Conservation (phyloP, 2,329 filamentous ascomycete species). For the Knufia petricola region DNA sequence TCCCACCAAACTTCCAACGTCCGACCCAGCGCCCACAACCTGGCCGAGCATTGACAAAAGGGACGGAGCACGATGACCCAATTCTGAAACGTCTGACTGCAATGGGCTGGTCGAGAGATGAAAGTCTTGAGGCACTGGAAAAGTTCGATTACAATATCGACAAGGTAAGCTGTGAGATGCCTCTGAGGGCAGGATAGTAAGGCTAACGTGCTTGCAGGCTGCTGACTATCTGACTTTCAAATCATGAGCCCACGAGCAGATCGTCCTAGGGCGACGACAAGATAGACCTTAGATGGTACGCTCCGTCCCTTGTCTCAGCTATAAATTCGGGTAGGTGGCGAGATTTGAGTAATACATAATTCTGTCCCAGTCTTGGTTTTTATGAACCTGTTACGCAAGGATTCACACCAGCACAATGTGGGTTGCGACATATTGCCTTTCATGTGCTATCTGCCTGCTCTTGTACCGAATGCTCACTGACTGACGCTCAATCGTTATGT, state of each 20-base stretch:
- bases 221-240: slow-evolving; percentile 25
- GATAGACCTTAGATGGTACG: not conserved
- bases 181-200: not conserved
- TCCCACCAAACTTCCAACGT: slow-evolving; percentile 12
- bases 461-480: no score
- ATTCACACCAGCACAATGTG: no score
- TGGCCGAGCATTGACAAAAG: slow-evolving; percentile 54
- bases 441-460: no score
- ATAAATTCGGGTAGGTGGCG: not conserved
- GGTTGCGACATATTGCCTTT: no score
- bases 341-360: slow-evolving; percentile 1
- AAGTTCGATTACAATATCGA: slow-evolving; percentile 95
- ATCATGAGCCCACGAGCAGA: slow-evolving; percentile 8
- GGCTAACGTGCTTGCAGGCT: slow-evolving; percentile 18
- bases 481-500: no score
- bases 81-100: slow-evolving; percentile 79
- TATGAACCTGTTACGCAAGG: no score
- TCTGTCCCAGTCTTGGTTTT: not conserved
- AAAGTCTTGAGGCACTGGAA: slow-evolving; percentile 72
- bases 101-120: slow-evolving; percentile 74
- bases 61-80: slow-evolving; percentile 78
- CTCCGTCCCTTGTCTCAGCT: not conserved
- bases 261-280: not conserved
- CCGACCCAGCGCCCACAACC: slow-evolving; percentile 21
- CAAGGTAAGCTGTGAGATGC: slow-evolving; percentile 53